Percentiles rank a stretch among this genome's conserved stretches.
Conservation (phyloP, 257 asterid species). For the Nemophila menziesii region DNA sequence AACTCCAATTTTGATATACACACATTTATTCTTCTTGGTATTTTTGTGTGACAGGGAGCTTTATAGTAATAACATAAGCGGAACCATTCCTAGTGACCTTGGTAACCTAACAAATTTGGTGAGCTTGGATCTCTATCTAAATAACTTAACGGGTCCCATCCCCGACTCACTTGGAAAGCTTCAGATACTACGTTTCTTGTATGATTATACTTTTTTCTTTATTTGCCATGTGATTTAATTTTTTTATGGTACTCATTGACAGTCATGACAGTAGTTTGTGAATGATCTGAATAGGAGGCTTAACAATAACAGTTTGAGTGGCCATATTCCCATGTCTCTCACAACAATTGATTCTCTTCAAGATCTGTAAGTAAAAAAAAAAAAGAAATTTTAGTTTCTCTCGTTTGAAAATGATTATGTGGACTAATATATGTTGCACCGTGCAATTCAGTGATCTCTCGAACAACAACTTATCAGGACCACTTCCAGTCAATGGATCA, state of each 20-base stretch:
- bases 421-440: constrained; percentile 13
- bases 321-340: constrained; percentile 49
- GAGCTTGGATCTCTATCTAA: constrained; percentile 92
- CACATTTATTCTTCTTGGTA: no score
- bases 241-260: no score
- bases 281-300: constrained; percentile 59
- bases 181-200: constrained; percentile 74
- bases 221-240: neutral
- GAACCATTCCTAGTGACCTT: constrained; percentile 63
- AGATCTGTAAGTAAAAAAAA: constrained; percentile 90
- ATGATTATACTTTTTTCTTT: constrained; percentile 5
- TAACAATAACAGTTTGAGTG: constrained; percentile 75
- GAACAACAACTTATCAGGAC: constrained; percentile 49
- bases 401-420: neutral
- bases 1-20: no score
- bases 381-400: neutral
- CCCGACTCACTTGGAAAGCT: constrained; percentile 66
- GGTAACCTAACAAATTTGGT: constrained; percentile 80
- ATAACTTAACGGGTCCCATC: constrained; percentile 53
- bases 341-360: constrained; percentile 59
- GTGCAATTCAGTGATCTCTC: constrained; percentile 81
- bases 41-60: constrained; percentile 97
- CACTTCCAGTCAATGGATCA: constrained; percentile 75
- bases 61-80: constrained; percentile 72
- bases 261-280: neutral